Evolutionary conservation across 192 early-diverging fungal species (phyloP), one percentile per base, ranked within the genome.

Genomic region (Linnemannia elongata): DNA sequence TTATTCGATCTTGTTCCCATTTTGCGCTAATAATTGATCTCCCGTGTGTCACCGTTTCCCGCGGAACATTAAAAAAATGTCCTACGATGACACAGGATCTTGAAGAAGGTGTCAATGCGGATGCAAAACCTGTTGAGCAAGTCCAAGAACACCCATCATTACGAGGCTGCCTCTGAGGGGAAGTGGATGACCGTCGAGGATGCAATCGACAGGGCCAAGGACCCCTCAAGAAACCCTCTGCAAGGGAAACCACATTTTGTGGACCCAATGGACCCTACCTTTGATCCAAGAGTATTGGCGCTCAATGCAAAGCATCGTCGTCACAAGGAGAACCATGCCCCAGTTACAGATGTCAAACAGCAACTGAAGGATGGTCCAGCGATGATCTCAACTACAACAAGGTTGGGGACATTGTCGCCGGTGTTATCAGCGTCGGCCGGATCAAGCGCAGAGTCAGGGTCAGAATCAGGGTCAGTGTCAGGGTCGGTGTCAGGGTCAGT

Each of bases 61-160:
- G 60, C 60, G 60, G 60, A 66, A 27, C 12, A 66, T 15, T 13
- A 18, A 52, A 52, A 49, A 52, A 52, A 52, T 52, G 15, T 52
- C 4, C 33, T 57, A 24, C 3, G 44, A 7, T 30, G 27, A 30
- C 10, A 47, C 68, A 86, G 83, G 1, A 86, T 86, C 20, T 68
- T 87, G 49, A 87, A 81, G 42, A 81, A 81, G 22, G 85, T 87
- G 17, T 47, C 52, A 4, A 17, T 49, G 17, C 69, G 85, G 30
- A 81, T 87, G 85, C 69, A 81, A 44, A 75, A 41, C 13, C 49
- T 78, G 39, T 30, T 87, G 41, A 71, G 76, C 54, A 47, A 69
- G 15, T 81, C 85, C 4, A 44, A 36, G 13, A 30, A 80, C 35
- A 24, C 47, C 2, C 17, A 41, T 33, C 55, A 72, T 17, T 57